phyloP scores from a whole-genome alignment of 2,329 filamentous ascomycete genomes.

The Furcasterigmium furcatum region DNA sequence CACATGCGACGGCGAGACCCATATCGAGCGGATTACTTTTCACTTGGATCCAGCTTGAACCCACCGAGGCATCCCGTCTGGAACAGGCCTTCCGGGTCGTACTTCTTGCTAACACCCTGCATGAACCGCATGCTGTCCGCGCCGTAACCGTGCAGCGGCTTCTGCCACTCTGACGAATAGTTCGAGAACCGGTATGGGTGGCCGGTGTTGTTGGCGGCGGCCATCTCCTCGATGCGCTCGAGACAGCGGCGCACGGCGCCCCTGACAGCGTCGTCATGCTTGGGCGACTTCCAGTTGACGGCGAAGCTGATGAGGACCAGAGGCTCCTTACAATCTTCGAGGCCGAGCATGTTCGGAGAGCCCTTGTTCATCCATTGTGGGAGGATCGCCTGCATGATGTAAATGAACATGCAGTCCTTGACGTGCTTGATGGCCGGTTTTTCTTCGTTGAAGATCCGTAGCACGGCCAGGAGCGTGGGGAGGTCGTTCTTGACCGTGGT shows the following conservation, averaged over 20 bases:
- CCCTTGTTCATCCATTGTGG: neutral
- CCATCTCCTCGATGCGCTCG: neutral
- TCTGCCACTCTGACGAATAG: conserved; percentile 23
- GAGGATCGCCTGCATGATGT: neutral
- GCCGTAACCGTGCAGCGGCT: conserved; percentile 23
- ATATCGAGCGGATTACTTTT: neutral
- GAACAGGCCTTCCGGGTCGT: conserved; percentile 23
- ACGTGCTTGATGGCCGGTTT: neutral
- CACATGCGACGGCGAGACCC: too few relatives aligned
- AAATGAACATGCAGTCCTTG: conserved; percentile 2
- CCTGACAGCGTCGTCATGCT: neutral
- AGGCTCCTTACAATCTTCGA: neutral
- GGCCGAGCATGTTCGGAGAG: neutral
- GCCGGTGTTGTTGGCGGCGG: neutral
- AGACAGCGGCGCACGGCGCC: neutral
- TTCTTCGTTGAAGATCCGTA: neutral
- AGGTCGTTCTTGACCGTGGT: conserved; percentile 3
- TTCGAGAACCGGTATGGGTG: conserved; percentile 12
- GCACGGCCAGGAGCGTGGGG: neutral
- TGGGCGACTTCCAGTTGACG: neutral
- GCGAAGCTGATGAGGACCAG: conserved; percentile 2
- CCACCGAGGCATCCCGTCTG: conserved; percentile 25
- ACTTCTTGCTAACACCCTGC: conserved; percentile 18
- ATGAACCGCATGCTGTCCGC: conserved; percentile 18
- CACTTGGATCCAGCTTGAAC: conserved; percentile 18